A percentile compares a stretch with the other conserved stretches of the same genome.
These are phyloP conservation scores for Tranzscheliella williamsii DNA, from an alignment of 1,284 basidiomycete species.

Conservation along the genomic window DNA sequence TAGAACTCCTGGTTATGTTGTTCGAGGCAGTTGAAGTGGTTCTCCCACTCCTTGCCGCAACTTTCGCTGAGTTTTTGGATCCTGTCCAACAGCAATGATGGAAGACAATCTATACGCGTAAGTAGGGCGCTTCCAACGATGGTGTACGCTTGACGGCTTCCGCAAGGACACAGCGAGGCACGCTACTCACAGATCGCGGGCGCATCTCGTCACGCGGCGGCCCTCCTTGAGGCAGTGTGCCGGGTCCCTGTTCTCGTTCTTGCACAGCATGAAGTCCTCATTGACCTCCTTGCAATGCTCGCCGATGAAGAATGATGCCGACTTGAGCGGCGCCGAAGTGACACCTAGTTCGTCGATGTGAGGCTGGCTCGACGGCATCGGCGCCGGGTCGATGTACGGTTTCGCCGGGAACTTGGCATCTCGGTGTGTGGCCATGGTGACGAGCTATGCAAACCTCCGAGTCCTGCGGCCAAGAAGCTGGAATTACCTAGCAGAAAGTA, in stretches of 20 bases:
- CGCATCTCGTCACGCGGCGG: slow-evolving; percentile 90
- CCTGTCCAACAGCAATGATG: slow-evolving; percentile 63
- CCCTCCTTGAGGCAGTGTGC: slow-evolving; percentile 95
- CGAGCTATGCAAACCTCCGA: no score
- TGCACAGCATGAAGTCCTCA: slow-evolving; percentile 99
- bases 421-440: slow-evolving; percentile 57
- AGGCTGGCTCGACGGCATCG: slow-evolving; percentile 64
- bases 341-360: slow-evolving; percentile 86
- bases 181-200: slow-evolving; percentile 79
- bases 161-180: no score
- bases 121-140: no score
- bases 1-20: slow-evolving; percentile 95
- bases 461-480: no score
- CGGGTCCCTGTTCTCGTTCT: slow-evolving; percentile 84
- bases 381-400: slow-evolving; percentile 58
- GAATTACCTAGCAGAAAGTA: no score
- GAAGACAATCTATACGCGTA: no score
- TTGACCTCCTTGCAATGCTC: slow-evolving; percentile 94
- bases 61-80: slow-evolving; percentile 90
- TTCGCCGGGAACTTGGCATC: slow-evolving; percentile 57
- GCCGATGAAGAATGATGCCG: slow-evolving; percentile 95
- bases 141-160: no score
- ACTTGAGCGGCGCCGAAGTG: slow-evolving; percentile 92
- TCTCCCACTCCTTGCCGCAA: slow-evolving; percentile 84
- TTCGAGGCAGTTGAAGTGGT: slow-evolving; percentile 94